Base-by-base conservation (phyloP, 225 moss, liverwort and hornwort genomes). In the Pseudoscleropodium purum region DNA sequence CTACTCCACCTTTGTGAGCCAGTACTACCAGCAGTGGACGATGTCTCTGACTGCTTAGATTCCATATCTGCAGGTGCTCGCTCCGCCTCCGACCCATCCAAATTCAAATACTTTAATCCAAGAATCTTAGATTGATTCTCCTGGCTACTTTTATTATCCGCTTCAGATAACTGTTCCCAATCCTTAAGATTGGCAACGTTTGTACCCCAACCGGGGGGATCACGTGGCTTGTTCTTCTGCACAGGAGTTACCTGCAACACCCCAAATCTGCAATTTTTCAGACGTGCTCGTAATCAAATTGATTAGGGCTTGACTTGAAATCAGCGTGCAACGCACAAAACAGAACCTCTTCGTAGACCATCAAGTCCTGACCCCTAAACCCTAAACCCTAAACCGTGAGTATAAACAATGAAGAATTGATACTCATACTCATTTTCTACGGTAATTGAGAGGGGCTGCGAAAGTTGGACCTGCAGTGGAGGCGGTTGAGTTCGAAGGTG, bases 171-270 rank as follows among this genome's bases (percentile, higher is more conserved):
- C 86, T 93, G 93, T 81, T 97, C 96, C 99, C 99, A 99, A 56
- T 97, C 99, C 90, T 94, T 96, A 52, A 95, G 43, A 87, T 97
- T 97, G 69, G 94, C 59, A 64, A 97, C 95, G 78, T 94, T 94
- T 18, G 87, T 66, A 68, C 99, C 99, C 99, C 99, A 99, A 75
- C 99, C 97, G 5, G 97, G 99, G 39, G 95, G 96, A 86, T 97
- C 96, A 69, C 87, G 92, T 57, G 74, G 85, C 68, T 89, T 90
- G 51, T 86, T 92, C 21, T 89, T 94, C 80, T 84, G 93, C 60
- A 93, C 89, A 80, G 93, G 86, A 54, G 94, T 95, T 72, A 99
- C 94, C 94, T 97, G 85, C 62, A 87, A 39, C 70, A 72, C 65
- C 67, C 70, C 56, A 81, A 75, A 62, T 73, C 45, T 26, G 31